Base-by-base conservation (phyloP, 192 early-diverging fungal genomes). In the Entomortierella parvispora region DNA sequence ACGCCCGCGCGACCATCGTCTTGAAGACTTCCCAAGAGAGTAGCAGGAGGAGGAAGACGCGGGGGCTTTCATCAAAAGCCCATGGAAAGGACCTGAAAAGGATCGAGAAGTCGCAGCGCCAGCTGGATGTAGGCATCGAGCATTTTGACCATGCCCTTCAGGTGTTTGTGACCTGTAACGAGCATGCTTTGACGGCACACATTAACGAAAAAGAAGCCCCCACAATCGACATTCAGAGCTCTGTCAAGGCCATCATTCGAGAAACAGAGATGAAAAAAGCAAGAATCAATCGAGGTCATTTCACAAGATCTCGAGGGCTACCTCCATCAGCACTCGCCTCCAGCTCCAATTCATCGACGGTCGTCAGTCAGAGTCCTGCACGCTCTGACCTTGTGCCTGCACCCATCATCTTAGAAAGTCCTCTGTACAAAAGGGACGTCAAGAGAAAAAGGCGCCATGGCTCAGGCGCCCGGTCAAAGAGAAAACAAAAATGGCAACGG, bases 401-500 rank as follows among this genome's bases (percentile, higher is more conserved):
- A 14, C 50, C 28, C 4, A 29, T 31, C 50, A 12, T 2, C 3
- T 15, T 31, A 52, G 51, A 7, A 29, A 15, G 17, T 40, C 32
- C 53, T 8, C 17, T 33, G 9, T 33, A 40, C 18, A 56, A 37
- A 20, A 40, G 34, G 53, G 33, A 7, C 7, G 20, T 18, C 10
- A 56, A 56, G 20, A 17, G 8, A 5, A 15, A 40, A 8, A 56
- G 53, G 31, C 26, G 33, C 3, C 26, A 20, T 3, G n/a, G 1
- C 3, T 6, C 17, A 54, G 8, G 53, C 26, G 31, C 29, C 53
- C 11, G n/a, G n/a, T 20, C 17, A 40, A 37, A 32, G 9, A 56
- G 20, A 56, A 56, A 2, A 20, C 26, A 56, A n/a, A 56, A 56
- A 56, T 56, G 53, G 53, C 29, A 56, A n/a, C 29, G n/a, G n/a